Percentiles rank a stretch among this genome's conserved stretches.
Evolutionary conservation across 2,329 filamentous ascomycete genomes (phyloP).

Genomic region (Colletotrichum phormii): DNA sequence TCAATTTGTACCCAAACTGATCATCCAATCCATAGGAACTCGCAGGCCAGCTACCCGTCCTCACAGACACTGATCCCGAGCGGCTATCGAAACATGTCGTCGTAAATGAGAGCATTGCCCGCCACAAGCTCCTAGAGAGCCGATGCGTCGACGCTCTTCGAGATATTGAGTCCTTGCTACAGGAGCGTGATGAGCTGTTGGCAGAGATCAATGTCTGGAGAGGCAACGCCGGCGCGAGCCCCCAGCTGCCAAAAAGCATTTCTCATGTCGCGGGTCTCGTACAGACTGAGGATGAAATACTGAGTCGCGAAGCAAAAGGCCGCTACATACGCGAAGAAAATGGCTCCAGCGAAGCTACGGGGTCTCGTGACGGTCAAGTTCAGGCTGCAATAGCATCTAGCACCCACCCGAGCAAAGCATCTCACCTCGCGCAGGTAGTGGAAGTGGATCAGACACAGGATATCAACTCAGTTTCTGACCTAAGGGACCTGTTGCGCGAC

Average conservation of each 20-base stretch:
- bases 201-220: slow-evolving; percentile 44
- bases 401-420: neutral
- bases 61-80: slow-evolving; percentile 47
- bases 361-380: neutral
- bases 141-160: slow-evolving; percentile 37
- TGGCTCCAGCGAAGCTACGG: neutral
- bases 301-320: neutral
- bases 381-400: neutral
- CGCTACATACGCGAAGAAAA: neutral
- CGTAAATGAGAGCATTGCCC: slow-evolving; percentile 49
- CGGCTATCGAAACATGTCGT: slow-evolving; percentile 55
- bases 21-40: slow-evolving; percentile 45
- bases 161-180: slow-evolving; percentile 37
- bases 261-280: slow-evolving; percentile 17
- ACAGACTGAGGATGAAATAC: slow-evolving; percentile 19
- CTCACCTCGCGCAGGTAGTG: neutral
- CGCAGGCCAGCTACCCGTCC: slow-evolving; percentile 48
- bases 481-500: slow-evolving; percentile 11
- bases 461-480: neutral
- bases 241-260: neutral
- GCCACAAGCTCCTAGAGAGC: slow-evolving; percentile 42
- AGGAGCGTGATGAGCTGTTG: slow-evolving; percentile 45
- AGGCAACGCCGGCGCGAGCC: slow-evolving; percentile 14
- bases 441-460: slow-evolving; percentile 3
- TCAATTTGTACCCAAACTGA: neutral